These are phyloP conservation scores for Inonotus hispidus DNA, from an alignment of 1,284 basidiomycete species.

Conservation along the genomic window DNA sequence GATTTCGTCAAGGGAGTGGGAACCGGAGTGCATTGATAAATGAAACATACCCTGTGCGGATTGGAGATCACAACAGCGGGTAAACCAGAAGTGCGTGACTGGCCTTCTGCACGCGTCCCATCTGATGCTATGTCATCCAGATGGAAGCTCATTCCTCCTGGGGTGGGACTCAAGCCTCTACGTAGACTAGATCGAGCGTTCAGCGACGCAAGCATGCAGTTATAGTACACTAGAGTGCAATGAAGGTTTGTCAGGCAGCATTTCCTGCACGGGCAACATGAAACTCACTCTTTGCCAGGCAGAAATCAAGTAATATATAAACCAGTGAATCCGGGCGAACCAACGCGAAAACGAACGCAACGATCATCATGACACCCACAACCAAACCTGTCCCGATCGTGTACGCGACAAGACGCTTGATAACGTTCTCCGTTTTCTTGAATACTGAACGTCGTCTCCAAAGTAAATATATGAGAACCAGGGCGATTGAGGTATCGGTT, in stretches of 20 bases:
- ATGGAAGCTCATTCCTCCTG: background rate
- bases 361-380: background rate
- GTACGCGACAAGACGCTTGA: slow-evolving; percentile 1
- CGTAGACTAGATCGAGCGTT: background rate
- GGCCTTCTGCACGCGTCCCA: background rate
- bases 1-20: background rate
- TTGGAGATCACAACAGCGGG: background rate
- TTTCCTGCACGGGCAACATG: background rate
- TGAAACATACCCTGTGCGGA: background rate
- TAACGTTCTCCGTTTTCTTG: slow-evolving; percentile 7
- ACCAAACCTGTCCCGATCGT: slow-evolving; percentile 4
- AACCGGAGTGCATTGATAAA: background rate
- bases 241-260: background rate
- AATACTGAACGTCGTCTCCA: slow-evolving; percentile 1
- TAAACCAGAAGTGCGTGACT: background rate
- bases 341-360: slow-evolving; percentile 1
- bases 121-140: background rate
- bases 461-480: background rate
- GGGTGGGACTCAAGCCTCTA: background rate
- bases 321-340: background rate
- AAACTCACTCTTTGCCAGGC: background rate
- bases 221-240: background rate
- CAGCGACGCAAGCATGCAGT: background rate
- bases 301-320: background rate
- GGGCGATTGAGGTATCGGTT: background rate